These are phyloP conservation scores for Citeromyces siamensis DNA, from an alignment of 1,139 yeast species.

Conservation along the genomic window DNA sequence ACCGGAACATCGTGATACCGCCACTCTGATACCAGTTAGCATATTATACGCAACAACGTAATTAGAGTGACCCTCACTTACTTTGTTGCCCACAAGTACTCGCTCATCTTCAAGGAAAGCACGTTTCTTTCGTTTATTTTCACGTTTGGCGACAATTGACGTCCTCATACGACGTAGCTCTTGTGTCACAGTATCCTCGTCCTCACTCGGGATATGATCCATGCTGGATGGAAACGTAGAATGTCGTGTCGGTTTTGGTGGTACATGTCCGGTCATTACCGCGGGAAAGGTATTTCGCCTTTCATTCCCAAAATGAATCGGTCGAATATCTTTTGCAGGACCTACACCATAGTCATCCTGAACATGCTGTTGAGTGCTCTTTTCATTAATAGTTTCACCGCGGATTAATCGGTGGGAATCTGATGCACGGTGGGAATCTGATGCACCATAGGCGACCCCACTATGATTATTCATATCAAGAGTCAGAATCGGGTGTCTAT, in stretches of 20 bases:
- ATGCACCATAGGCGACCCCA: neutral
- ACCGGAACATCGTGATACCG: conserved; percentile 87
- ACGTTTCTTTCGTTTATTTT: conserved; percentile 24
- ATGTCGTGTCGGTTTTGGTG: conserved; percentile 4
- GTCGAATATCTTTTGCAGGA: too few species aligned
- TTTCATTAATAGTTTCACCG: too few species aligned
- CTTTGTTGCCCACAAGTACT: conserved; percentile 69
- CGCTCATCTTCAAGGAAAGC: conserved; percentile 42
- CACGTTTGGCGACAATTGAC: conserved; percentile 25
- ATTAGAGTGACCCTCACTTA: conserved; percentile 71
- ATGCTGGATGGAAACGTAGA: conserved; percentile 6
- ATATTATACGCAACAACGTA: conserved; percentile 93
- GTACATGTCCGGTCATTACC: neutral
- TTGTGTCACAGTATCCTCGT: conserved; percentile 5
- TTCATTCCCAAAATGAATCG: neutral
- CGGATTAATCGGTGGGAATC: too few species aligned
- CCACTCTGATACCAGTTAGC: conserved; percentile 94
- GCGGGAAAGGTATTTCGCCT: conserved; percentile 2
- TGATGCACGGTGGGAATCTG: too few species aligned
- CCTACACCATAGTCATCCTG: too few species aligned
- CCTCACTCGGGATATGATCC: conserved; percentile 3
- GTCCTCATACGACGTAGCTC: conserved; percentile 32
- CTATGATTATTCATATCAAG: neutral
- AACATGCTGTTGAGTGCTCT: too few species aligned
- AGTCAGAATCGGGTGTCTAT: neutral